Conservation (phyloP, 352 stramenopile species). For the Phytophthora crassamura region DNA sequence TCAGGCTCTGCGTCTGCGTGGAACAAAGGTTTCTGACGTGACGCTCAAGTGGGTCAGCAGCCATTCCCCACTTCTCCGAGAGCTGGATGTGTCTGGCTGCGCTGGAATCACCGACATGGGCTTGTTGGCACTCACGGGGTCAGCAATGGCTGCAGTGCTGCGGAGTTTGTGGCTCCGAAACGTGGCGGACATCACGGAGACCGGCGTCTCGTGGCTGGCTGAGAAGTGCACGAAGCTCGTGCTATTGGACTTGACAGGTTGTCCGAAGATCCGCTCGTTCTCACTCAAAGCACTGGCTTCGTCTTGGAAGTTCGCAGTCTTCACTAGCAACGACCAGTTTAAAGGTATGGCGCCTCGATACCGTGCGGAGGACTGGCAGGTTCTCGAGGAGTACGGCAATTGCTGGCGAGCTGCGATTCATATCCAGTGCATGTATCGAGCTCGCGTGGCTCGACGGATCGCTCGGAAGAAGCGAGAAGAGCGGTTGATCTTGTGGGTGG, state of each 20-base stretch:
- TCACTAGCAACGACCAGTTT: conserved; percentile 55
- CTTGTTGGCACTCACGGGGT: conserved; percentile 71
- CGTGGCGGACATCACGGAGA: conserved; percentile 72
- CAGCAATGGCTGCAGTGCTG: conserved; percentile 43
- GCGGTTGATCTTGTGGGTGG: conserved; percentile 56
- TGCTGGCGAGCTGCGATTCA: conserved; percentile 68
- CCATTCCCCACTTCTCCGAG: conserved; percentile 64
- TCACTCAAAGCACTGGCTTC: conserved; percentile 63
- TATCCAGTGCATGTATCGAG: conserved; percentile 77
- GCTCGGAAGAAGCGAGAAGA: conserved; percentile 58
- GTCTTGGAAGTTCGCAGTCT: conserved; percentile 69
- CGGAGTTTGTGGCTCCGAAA: conserved; percentile 73
- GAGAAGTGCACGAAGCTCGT: conserved; percentile 72
- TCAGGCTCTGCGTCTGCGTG: conserved; percentile 44
- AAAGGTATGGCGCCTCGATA: conserved; percentile 80
- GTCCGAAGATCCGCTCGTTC: conserved; percentile 47
- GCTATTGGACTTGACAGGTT: conserved; percentile 70
- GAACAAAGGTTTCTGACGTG: conserved; percentile 48
- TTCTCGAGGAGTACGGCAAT: conserved; percentile 88
- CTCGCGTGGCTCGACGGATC: conserved; percentile 50
- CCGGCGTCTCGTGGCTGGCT: conserved; percentile 86
- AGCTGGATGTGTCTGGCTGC: conserved; percentile 86
- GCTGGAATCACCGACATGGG: conserved; percentile 75
- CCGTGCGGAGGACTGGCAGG: conserved; percentile 78
- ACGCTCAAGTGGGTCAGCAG: conserved; percentile 49